Evolutionary conservation across 371 early-diverging fungal species (phyloP), one percentile per base, ranked within the genome.

Genomic region (Smittium culicis): DNA sequence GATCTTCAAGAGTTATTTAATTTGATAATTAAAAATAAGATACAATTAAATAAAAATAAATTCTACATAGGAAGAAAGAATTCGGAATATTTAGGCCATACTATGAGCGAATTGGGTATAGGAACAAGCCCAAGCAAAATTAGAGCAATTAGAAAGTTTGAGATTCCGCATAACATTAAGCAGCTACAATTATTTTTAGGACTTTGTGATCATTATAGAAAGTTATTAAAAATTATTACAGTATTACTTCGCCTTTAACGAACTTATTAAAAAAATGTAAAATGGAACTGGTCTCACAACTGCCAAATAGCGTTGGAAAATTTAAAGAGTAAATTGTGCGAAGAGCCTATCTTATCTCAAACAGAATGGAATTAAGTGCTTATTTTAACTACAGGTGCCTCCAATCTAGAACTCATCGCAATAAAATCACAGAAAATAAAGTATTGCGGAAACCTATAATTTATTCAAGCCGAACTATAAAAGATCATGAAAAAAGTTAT

Each of bases 11-110:
- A 5, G 28, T 67, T 69, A 25, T 33, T 68, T 24, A 25, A 34
- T 29, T 2, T n/a, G 8, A 45, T 76, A 0, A 76, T 65, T 2
- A 0, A 35, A 0, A 69, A 64, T 25, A 68, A 70, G 24, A 35
- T 76, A 1, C 67, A 71, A 31, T 28, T 76, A 14, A 73, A 74
- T 45, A 66, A 62, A 54, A 57, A 65, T 0, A 73, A 73, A 55
- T 72, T 70, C 30, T 56, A 64, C 56, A 2, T 63, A 31, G 33
- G 11, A 1, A 63, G 2, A 35, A 2, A 2, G 5, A 14, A 63
- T 5, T 0, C 35, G 72, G 54, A 66, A n/a, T 66, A 58, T n/a
- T 45, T 66, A 24, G 66, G 66, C 2, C 54, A 66, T 45, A 24
- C 35, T 14, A 24, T 66, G 1, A 28, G 17, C 32, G 57, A 0